Conservation (phyloP, 768 basidiomycete genomes). For the Melanogaster broomeanus region DNA sequence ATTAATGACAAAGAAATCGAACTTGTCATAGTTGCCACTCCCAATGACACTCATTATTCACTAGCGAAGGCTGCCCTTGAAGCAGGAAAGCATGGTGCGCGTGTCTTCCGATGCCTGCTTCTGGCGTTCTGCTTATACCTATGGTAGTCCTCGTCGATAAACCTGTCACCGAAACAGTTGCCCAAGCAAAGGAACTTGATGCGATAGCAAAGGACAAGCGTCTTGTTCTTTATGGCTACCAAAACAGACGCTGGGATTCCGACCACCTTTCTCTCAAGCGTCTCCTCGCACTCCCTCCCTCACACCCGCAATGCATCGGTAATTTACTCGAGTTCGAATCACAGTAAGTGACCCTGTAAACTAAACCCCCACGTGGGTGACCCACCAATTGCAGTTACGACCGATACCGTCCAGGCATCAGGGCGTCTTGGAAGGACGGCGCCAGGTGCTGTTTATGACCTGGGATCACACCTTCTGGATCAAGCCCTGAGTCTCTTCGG, state of each 20-base stretch:
- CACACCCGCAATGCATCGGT: slow-evolving; percentile 57
- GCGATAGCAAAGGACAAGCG: slow-evolving; percentile 58
- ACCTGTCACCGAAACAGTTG: slow-evolving; percentile 63
- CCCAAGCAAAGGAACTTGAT: slow-evolving; percentile 62
- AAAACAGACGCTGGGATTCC: slow-evolving; percentile 78
- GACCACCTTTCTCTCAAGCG: slow-evolving; percentile 70
- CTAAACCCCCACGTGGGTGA: background rate
- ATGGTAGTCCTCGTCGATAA: slow-evolving; percentile 77
- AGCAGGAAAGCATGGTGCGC: slow-evolving; percentile 72
- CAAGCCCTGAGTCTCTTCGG: slow-evolving; percentile 79
- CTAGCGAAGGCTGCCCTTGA: slow-evolving; percentile 65
- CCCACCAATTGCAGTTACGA: slow-evolving; percentile 54
- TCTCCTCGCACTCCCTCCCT: slow-evolving; percentile 54
- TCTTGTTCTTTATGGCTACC: slow-evolving; percentile 69
- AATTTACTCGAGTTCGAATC: slow-evolving; percentile 72
- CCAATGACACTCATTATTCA: slow-evolving; percentile 71
- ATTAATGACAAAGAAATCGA: slow-evolving; percentile 66
- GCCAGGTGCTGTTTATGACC: slow-evolving; percentile 73
- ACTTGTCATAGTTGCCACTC: slow-evolving; percentile 67
- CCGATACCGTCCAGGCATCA: slow-evolving; percentile 64
- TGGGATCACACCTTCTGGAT: slow-evolving; percentile 81
- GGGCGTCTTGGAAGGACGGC: slow-evolving; percentile 81
- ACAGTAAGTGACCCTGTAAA: slow-evolving; percentile 45
- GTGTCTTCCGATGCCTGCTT: background rate
- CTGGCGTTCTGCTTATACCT: slow-evolving; percentile 1